These are phyloP conservation scores for Clarireedia homoeocarpa DNA, from an alignment of 2,329 filamentous ascomycete genomes.

Conservation along the genomic window DNA sequence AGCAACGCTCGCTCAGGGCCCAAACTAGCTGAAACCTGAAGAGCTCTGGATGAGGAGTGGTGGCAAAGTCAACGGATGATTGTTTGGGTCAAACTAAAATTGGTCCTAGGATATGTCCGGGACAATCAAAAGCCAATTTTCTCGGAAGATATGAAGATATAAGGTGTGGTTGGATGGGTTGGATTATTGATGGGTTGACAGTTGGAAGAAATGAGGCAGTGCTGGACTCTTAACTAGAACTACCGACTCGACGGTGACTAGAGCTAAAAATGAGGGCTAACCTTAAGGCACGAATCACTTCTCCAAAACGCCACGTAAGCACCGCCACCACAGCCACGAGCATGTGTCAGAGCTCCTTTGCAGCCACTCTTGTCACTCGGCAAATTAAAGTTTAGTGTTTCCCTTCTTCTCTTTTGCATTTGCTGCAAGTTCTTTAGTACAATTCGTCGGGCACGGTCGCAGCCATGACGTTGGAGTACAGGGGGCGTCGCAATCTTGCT, in stretches of 20 bases:
- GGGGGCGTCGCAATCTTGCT: not conserved
- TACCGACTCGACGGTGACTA: not conserved
- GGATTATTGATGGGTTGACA: not conserved
- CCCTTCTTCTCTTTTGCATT: not conserved
- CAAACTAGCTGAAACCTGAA: slow-evolving; percentile 10
- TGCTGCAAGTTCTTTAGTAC: too few species aligned
- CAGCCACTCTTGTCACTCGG: not conserved
- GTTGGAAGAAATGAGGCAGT: slow-evolving; percentile 4
- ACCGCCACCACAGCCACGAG: too few species aligned
- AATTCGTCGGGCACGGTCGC: too few species aligned
- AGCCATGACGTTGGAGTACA: slow-evolving; percentile 1
- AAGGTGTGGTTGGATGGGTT: slow-evolving; percentile 5
- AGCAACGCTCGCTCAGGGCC: slow-evolving; percentile 6
- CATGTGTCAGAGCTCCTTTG: too few species aligned
- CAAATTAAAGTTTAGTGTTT: not conserved
- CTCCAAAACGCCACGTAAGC: not conserved
- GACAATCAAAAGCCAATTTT: not conserved
- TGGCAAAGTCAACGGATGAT: slow-evolving; percentile 7
- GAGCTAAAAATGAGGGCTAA: not conserved
- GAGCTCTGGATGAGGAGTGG: slow-evolving; percentile 5
- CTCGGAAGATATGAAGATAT: not conserved
- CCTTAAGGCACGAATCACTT: not conserved
- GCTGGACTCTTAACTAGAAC: not conserved
- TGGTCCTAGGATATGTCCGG: not conserved
- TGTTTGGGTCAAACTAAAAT: not conserved